A percentile compares a stretch with the other conserved stretches of the same genome.
Evolutionary conservation across 208 protist genomes (phyloP).

Genomic region (Naegleria fowleri): DNA sequence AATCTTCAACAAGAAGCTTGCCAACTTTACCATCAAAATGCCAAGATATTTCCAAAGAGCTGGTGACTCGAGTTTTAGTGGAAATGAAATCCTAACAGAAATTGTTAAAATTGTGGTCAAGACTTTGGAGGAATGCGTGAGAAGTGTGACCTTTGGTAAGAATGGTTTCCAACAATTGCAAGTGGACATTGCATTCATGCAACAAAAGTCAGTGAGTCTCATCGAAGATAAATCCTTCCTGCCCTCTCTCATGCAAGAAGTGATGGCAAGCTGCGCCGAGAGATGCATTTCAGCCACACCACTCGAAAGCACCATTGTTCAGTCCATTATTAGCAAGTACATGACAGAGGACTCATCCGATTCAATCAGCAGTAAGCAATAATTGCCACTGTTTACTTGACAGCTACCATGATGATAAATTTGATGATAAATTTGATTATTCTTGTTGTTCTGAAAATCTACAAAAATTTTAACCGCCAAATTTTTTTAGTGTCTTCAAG

Average conservation of each 20-base stretch:
- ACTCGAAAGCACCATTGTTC: neutral
- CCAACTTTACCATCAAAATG: neutral
- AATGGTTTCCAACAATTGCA: slow-evolving; percentile 31
- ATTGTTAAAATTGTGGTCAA: slow-evolving; percentile 13
- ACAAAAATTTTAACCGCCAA: too few species aligned
- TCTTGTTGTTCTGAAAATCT: too few species aligned
- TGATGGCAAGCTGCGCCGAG: neutral
- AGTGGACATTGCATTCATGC: slow-evolving; percentile 19
- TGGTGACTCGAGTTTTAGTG: neutral
- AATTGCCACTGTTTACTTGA: too few species aligned
- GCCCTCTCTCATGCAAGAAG: neutral
- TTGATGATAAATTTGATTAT: too few species aligned
- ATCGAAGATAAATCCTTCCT: neutral
- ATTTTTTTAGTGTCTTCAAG: too few species aligned
- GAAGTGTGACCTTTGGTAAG: slow-evolving; percentile 16
- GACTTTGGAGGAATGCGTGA: slow-evolving; percentile 25
- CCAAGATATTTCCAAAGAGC: neutral
- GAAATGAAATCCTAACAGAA: neutral
- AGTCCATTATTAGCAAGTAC: neutral
- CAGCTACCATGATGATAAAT: too few species aligned
- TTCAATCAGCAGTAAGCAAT: too few species aligned
- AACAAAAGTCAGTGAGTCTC: neutral
- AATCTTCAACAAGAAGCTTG: slow-evolving; percentile 8
- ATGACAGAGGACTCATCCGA: neutral
- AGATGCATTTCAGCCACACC: neutral